Percentiles rank a stretch among this genome's conserved stretches.
Conservation (phyloP, 1,284 basidiomycete genomes). For the Cutaneotrichosporon mucoides region DNA sequence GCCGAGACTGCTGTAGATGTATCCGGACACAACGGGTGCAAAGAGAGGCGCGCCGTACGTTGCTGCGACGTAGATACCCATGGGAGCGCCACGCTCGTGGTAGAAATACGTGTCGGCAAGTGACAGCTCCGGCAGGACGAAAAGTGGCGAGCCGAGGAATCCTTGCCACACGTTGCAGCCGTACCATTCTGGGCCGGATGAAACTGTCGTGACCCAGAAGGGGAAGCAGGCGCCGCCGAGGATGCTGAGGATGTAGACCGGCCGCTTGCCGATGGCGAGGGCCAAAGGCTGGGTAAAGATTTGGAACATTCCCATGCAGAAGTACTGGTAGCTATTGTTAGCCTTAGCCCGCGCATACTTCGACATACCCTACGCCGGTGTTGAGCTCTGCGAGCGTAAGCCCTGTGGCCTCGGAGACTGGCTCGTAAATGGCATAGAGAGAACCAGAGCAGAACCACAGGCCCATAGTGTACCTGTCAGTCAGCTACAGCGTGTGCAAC, state of each 20-base stretch:
- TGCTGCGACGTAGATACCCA: conserved; percentile 25
- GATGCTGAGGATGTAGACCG: conserved; percentile 12
- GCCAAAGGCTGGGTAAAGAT: conserved; percentile 24
- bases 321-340: conserved; percentile 7
- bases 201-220: conserved; percentile 1
- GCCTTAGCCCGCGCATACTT: too few species aligned
- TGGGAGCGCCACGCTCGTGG: conserved; percentile 26
- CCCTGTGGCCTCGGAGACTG: conserved; percentile 19
- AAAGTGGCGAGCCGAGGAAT: conserved; percentile 22
- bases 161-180: conserved; percentile 13
- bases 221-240: background rate
- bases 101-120: conserved; percentile 30
- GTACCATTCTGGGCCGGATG: background rate
- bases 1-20: conserved; percentile 26
- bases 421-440: conserved; percentile 27
- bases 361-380: conserved; percentile 24
- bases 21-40: conserved; percentile 27
- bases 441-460: conserved; percentile 14
- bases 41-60: conserved; percentile 23
- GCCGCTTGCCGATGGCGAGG: conserved; percentile 27
- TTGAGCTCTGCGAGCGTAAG: conserved; percentile 28
- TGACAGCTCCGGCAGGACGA: conserved; percentile 24
- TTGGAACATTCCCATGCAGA: conserved; percentile 16
- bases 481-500: background rate
- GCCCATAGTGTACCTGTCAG: background rate